A percentile compares a stretch with the other conserved stretches of the same genome.
Conservation (phyloP, 2,329 filamentous ascomycete species). For the Colletotrichum godetiae region DNA sequence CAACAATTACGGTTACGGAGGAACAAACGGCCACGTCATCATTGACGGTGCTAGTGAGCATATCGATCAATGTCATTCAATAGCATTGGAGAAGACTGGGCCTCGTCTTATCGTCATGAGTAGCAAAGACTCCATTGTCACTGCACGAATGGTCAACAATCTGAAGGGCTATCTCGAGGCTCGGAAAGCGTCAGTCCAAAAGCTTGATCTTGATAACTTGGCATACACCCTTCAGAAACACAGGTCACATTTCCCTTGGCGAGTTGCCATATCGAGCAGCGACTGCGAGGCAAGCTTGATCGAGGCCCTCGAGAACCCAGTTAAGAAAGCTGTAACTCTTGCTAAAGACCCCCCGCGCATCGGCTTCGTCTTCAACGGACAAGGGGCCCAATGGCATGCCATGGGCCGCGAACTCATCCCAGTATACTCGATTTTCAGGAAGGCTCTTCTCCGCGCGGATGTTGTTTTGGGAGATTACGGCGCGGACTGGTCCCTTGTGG, state of each 20-base stretch:
- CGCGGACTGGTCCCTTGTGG: constrained; percentile 44
- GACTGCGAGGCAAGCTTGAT: constrained; percentile 26
- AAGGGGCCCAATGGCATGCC: constrained; percentile 49
- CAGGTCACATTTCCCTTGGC: constrained; percentile 33
- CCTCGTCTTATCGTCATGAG: constrained; percentile 9
- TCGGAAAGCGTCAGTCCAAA: background rate
- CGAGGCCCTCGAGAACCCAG: constrained; percentile 6
- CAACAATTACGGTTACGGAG: constrained; percentile 32
- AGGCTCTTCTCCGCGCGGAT: constrained; percentile 27
- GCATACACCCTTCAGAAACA: constrained; percentile 37
- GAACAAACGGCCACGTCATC: constrained; percentile 31
- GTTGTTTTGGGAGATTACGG: background rate
- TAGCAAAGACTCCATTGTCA: constrained; percentile 11
- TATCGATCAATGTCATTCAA: background rate
- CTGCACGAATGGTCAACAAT: background rate
- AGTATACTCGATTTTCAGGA: constrained; percentile 35
- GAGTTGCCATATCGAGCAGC: constrained; percentile 36
- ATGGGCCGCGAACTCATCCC: constrained; percentile 48
- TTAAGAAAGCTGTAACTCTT: constrained; percentile 25
- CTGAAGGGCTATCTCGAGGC: background rate
- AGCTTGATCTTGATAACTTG: constrained; percentile 15
- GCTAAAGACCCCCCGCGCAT: constrained; percentile 28
- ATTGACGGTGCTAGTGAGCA: constrained; percentile 41
- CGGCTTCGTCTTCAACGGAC: constrained; percentile 49
- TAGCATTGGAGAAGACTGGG: background rate